A percentile compares a stretch with the other conserved stretches of the same genome.
phyloP scores from a whole-genome alignment of 805 yeast species.

The Lipomyces sp. region DNA sequence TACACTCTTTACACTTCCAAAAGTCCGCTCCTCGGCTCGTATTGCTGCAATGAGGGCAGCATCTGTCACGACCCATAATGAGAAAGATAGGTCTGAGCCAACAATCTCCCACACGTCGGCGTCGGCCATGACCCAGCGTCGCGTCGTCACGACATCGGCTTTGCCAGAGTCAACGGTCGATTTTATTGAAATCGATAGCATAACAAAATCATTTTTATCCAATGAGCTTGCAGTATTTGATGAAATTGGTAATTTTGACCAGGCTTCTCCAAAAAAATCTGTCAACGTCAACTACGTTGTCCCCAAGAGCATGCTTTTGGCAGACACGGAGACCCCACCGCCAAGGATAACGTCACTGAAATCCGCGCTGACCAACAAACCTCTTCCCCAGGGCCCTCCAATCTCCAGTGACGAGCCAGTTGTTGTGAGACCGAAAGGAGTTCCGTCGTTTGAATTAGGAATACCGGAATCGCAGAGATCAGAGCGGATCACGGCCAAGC shows the following conservation, averaged over 20 bases:
- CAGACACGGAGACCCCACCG: neutral
- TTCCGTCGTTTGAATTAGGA: neutral
- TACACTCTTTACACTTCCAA: constrained; percentile 5
- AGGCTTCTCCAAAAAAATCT: neutral
- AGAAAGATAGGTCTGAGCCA: neutral
- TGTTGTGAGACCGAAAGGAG: neutral
- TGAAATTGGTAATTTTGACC: constrained; percentile 21
- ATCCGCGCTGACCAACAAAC: neutral
- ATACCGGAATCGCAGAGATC: neutral
- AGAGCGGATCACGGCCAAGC: neutral
- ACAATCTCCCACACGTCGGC: constrained; percentile 1
- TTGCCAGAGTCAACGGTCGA: neutral
- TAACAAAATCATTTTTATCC: constrained; percentile 17
- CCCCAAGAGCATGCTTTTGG: neutral
- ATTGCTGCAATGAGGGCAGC: neutral
- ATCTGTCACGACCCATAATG: neutral
- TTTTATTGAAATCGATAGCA: constrained; percentile 3
- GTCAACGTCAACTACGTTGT: neutral
- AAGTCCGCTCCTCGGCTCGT: constrained; percentile 9
- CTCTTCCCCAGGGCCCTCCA: neutral
- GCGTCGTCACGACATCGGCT: constrained; percentile 13
- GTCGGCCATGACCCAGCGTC: neutral
- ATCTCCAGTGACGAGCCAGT: neutral
- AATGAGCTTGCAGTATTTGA: constrained; percentile 23
- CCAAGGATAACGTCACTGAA: neutral